Percentiles rank a stretch among this genome's conserved stretches.
Evolutionary conservation across 108 stramenopile genomes (phyloP).

Genomic region (Pseudonitzschia pungens): DNA sequence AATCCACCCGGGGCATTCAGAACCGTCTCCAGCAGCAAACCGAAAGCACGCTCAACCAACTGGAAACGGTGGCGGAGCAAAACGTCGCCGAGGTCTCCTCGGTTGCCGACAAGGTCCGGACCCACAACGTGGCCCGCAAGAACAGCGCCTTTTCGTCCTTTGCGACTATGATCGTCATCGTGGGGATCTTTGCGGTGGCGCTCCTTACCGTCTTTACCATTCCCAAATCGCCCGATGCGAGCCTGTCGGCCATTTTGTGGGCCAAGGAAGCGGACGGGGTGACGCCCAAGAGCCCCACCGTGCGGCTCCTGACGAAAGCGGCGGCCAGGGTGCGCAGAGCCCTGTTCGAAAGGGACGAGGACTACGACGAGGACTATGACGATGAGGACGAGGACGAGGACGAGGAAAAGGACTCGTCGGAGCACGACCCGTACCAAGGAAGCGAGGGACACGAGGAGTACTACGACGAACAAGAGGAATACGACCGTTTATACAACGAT

Average conservation of each 20-base stretch:
- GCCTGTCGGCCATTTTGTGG: neutral
- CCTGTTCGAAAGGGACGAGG: neutral
- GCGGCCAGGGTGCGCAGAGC: neutral
- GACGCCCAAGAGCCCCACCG: neutral
- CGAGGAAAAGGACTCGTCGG: neutral
- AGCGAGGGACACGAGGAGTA: neutral
- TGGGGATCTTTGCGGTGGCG: constrained; percentile 33
- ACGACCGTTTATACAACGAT: constrained; percentile 3
- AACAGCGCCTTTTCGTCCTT: constrained; percentile 15
- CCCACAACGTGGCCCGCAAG: constrained; percentile 33
- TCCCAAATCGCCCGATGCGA: constrained; percentile 37
- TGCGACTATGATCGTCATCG: constrained; percentile 30
- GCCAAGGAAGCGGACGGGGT: neutral
- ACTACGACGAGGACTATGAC: neutral
- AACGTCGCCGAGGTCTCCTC: constrained; percentile 57
- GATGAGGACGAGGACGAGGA: neutral
- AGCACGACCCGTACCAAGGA: neutral
- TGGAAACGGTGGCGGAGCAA: constrained; percentile 68
- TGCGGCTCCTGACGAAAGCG: neutral
- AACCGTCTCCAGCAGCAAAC: constrained; percentile 62
- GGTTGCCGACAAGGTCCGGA: constrained; percentile 52
- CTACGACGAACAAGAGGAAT: neutral
- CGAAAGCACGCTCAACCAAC: constrained; percentile 44
- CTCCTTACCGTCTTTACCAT: constrained; percentile 36
- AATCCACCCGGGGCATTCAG: constrained; percentile 66